Base-by-base conservation (phyloP, 208 protist genomes). In the Trypanosoma cruzi region DNA sequence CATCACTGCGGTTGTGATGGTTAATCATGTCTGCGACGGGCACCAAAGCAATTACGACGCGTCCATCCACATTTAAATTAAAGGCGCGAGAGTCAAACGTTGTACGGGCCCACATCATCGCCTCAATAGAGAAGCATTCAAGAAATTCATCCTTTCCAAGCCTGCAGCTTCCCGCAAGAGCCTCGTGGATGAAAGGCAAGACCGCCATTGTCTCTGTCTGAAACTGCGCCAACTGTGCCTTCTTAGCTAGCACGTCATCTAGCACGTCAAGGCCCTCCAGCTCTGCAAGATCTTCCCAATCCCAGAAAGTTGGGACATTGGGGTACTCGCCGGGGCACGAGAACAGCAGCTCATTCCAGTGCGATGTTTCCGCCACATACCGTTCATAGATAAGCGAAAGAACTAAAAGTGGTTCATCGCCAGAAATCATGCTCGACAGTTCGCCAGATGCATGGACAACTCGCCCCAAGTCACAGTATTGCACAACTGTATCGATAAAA, bases 21-120 rank as follows among this genome's bases (percentile, higher is more conserved):
- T 97, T 97, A 37, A 97, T 85, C 89, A 96, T 96, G 69, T 97
- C 93, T 2, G 93, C 93, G 31, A 83, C 29, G 0, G 90, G 93
- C 36, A 95, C 86, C 24, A 97, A 74, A 11, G 87, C 77, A 52
- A 96, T 71, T 6, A 88, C 79, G 0, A 86, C 77, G 26, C 60
- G 40, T 20, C 83, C 86, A 59, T 97, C 91, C 1, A 96, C 67
- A 73, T 93, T 92, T 16, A 97, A 79, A 65, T 90, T 87, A 79
- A 97, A 97, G 46, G 89, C 90, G 59, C 93, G 84, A 22, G 89
- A 95, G 68, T 97, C 90, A 77, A 97, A 95, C 29, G 83, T 91
- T 29, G 88, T 86, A 42, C 89, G 80, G 1, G 89, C 93, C 86
- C 89, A 97, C 60, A 80, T 80, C 4, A 97, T 53, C 26, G 73